phyloP scores from a whole-genome alignment of 2,329 filamentous ascomycete species.

The Ophiognomonia clavigignenti-juglandacearum region DNA sequence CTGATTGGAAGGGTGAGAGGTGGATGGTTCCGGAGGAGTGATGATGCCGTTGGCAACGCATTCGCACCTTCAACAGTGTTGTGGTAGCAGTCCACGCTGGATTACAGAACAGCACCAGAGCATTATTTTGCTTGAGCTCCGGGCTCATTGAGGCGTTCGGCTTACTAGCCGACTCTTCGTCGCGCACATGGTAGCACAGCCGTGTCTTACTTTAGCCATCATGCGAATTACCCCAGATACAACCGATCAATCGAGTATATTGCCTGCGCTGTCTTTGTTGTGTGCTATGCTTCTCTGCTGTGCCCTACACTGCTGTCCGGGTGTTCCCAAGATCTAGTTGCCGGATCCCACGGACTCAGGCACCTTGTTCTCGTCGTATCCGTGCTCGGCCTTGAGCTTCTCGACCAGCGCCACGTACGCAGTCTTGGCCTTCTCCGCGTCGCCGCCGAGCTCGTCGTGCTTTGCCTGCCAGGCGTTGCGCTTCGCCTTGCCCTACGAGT shows the following conservation, averaged over 20 bases:
- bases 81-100: too few relatives aligned
- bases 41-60: neutral
- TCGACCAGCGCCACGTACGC: conserved; percentile 72
- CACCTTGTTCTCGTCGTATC: conserved; percentile 59
- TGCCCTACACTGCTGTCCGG: neutral
- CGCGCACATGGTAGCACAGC: too few relatives aligned
- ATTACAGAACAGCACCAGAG: neutral
- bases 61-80: too few relatives aligned
- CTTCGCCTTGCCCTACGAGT: conserved; percentile 69
- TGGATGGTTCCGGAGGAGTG: conserved; percentile 29
- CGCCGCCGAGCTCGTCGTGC: conserved; percentile 44
- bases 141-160: too few relatives aligned
- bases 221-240: too few relatives aligned
- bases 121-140: neutral
- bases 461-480: conserved; percentile 70
- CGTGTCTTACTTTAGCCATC: too few relatives aligned
- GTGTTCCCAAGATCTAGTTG: conserved; percentile 2
- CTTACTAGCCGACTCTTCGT: too few relatives aligned
- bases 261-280: neutral
- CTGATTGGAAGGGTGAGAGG: conserved; percentile 52
- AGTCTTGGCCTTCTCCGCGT: conserved; percentile 61
- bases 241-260: too few relatives aligned
- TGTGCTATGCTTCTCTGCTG: neutral
- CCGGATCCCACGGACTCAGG: conserved; percentile 48
- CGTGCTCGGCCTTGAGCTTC: conserved; percentile 64